Evolutionary conservation across 2,329 filamentous ascomycete species (phyloP), one percentile per base, ranked within the genome.

Genomic region (Remersonia thermophila): DNA sequence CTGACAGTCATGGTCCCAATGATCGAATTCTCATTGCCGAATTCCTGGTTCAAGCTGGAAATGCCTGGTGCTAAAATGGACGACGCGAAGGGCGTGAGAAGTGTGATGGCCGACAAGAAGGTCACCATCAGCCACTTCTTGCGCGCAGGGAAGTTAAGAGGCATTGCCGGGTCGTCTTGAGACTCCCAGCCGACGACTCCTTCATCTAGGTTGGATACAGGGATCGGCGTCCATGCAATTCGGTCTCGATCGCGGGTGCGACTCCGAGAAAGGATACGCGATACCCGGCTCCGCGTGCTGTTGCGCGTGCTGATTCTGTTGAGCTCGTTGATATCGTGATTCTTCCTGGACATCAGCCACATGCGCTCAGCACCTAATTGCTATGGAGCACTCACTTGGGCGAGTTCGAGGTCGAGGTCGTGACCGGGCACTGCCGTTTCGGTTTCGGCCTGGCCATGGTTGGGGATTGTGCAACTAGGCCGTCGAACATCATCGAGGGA

Each of bases 71-170:
- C 62, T 13, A 71, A 54, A 36, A 80, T 78, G 1, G 74, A 75
- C 6, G 74, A 78, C 0, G 74, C 72, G 17, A 80, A 71, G 0
- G 77, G 74, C 0, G 75, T 77, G 49, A 80, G 70, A 44, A 80
- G 69, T 7, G 75, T 78, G 50, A 78, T 78, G 42, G 61, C 57
- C 0, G 73, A 66, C 14, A 80, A 64, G 13, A 73, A 63, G 32
- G 63, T 53, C 6, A 71, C 66, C 26, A 71, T 65, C 13, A 65
- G 52, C 73, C 74, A 79, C 57, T 78, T 79, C 46, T 65, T 69
- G 13, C 53, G 51, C 6, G 46, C 49, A 2, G 65, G 44, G 58
- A 77, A 77, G 52, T 78, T 77, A 46, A 73, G 61, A 2, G 73
- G 73, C 55, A 72, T 71, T 3, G 58, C 55, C 0, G 70, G 71